Evolutionary conservation across 176 grass and related monocot genomes (phyloP).

Genomic region (Eremochloa ophiuroides): DNA sequence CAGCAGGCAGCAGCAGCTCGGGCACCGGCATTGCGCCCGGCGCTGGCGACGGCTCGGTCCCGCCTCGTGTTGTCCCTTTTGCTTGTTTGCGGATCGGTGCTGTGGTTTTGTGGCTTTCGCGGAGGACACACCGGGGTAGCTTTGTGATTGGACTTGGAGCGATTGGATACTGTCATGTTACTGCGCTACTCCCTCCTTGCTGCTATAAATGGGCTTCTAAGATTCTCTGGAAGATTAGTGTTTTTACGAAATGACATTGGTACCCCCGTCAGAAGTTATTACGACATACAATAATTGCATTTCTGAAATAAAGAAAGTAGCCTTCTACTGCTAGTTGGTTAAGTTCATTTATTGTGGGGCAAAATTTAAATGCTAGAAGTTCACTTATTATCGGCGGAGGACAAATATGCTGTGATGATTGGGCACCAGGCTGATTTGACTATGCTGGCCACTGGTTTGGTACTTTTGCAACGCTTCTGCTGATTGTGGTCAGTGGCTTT

Average conservation of each 20-base stretch:
- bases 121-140: too few species aligned
- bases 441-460: not conserved
- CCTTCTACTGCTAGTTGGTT: not conserved
- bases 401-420: not conserved
- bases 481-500: not conserved
- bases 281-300: not conserved
- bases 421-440: not conserved
- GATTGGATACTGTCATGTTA: not conserved
- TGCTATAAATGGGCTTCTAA: not conserved
- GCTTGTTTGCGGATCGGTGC: not conserved
- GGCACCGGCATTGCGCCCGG: conserved; percentile 12
- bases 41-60: not conserved
- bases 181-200: not conserved
- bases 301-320: not conserved
- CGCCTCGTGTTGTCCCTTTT: not conserved
- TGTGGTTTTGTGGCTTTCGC: not conserved
- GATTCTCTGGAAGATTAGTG: not conserved
- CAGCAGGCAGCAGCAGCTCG: not conserved
- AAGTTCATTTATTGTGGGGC: not conserved
- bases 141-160: conserved; percentile 2
- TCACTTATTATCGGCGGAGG: not conserved
- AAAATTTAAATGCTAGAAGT: not conserved
- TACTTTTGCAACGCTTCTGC: not conserved
- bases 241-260: not conserved
- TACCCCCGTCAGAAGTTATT: not conserved